phyloP scores from a whole-genome alignment of 129 eudicot species.

The Artemisia annua region DNA sequence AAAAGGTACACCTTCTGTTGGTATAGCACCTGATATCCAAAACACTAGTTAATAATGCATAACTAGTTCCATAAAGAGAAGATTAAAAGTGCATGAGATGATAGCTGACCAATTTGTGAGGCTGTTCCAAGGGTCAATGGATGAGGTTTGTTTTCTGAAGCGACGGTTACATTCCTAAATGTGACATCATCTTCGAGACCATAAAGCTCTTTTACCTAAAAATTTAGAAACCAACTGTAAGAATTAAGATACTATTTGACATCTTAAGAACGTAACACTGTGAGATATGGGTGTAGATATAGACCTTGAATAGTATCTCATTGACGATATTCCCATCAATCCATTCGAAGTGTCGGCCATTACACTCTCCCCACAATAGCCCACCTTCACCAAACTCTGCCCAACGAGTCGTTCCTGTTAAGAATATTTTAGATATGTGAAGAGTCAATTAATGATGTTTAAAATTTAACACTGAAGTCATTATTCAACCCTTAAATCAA shows the following conservation, averaged over 20 bases:
- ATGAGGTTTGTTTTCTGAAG: constrained; percentile 83
- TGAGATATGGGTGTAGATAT: constrained; percentile 2
- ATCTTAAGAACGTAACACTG: not conserved
- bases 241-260: constrained; percentile 10
- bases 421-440: constrained; percentile 18
- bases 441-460: not conserved
- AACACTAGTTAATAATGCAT: not conserved
- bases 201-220: constrained; percentile 89
- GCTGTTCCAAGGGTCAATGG: constrained; percentile 93
- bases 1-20: constrained; percentile 95
- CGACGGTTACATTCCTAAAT: constrained; percentile 76
- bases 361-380: constrained; percentile 93
- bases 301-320: constrained; percentile 68
- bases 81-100: constrained; percentile 16
- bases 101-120: constrained; percentile 82
- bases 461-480: not conserved
- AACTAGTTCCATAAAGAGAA: constrained; percentile 8
- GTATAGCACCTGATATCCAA: constrained; percentile 65
- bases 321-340: constrained; percentile 66
- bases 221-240: constrained; percentile 18
- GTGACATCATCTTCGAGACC: constrained; percentile 80
- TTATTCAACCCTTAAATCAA: not conserved
- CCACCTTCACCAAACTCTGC: constrained; percentile 99
- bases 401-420: constrained; percentile 90
- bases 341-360: constrained; percentile 84